Base-by-base conservation (phyloP, 306 rosid genomes). In the Comarum palustre region DNA sequence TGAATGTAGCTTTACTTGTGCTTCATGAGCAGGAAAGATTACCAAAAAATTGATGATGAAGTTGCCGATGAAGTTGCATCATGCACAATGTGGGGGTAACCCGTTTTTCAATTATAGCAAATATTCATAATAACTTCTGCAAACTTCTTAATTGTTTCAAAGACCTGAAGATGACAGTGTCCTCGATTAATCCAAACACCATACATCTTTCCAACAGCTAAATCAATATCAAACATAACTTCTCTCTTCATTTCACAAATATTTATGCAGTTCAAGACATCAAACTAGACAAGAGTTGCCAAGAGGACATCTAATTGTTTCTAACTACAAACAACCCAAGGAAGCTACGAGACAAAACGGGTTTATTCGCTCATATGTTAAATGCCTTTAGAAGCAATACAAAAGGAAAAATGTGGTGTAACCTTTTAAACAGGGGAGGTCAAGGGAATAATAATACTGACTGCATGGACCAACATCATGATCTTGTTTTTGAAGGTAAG, bases 401-500 rank as follows among this genome's bases (percentile, higher is more conserved):
- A 65, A 55, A 71, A 42, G 12, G 57, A 71, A 75, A 48, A 61
- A 54, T 55, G 41, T 58, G 46, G 59, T 73, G 67, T 38, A 50
- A 62, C 63, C 32, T 68, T 27, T 31, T 45, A 36, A 5, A 24
- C 4, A 39, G 20, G 32, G 6, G 20, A 58, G 45, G 57, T 22
- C 39, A 25, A 71, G 4, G 42, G 31, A 42, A 13, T 4, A 27
- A 25, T 39, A 1, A 27, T 73, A 36, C 65, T 19, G 43, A 64
- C 46, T 58, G 57, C 68, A 29, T 34, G 19, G 66, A 69, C 50
- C 15, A 36, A 38, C 17, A 60, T 61, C 74, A 87, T 31, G 82
- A 48, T 79, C 89, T 86, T 69, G 94, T 81, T 75, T 88, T 90
- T 70, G 79, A 55, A 54, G 89, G 84, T 57, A 92, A 86, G 72